Evolutionary conservation across 768 basidiomycete species (phyloP), one percentile per base, ranked within the genome.

Genomic region (Leccinum barrowsii): DNA sequence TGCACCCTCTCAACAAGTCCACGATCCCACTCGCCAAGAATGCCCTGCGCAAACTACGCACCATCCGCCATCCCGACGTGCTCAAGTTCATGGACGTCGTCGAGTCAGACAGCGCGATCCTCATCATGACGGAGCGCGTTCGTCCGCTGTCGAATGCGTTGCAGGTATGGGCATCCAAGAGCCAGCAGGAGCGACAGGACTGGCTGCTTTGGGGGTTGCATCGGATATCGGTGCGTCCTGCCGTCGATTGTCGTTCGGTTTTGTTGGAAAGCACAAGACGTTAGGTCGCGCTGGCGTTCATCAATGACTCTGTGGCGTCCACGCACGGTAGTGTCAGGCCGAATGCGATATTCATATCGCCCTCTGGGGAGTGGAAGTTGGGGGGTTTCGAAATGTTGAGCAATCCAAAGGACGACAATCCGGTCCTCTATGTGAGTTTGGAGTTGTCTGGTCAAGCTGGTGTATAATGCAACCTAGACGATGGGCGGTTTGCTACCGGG

Each of bases 121-220:
- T 92, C 71, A 90, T 99, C 66, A 90, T 98, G 80, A 99, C 97
- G 1, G 97, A 99, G 73, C 87, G 92, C 4, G 88, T 98, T 12
- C 80, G 83, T 32, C 92, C 96, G 5, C 75, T 98, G 19, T 78
- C 82, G 13, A 69, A 74, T 7, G 82, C 83, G 1, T 70, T 97
- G 51, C 75, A 83, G 42, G 77, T 83, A 10, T 89, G 87, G 82
- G 76, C 81, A 2, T 77, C 78, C 44, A 87, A 86, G 61, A 78
- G 77, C 50, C 73, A 76, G n/a, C 83, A 82, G 70, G 86, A 84
- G 65, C 81, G 77, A 62, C 90, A 94, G 63, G 93, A 96, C 65
- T 97, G 92, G 90, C 73, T 96, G 21, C 70, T 97, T 5, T 99
- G 95, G 95, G 95, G 95, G 6, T 73, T 98, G 42, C 92, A 95